phyloP scores from a whole-genome alignment of 2,329 filamentous ascomycete genomes.

The Aspergillus glaucus region DNA sequence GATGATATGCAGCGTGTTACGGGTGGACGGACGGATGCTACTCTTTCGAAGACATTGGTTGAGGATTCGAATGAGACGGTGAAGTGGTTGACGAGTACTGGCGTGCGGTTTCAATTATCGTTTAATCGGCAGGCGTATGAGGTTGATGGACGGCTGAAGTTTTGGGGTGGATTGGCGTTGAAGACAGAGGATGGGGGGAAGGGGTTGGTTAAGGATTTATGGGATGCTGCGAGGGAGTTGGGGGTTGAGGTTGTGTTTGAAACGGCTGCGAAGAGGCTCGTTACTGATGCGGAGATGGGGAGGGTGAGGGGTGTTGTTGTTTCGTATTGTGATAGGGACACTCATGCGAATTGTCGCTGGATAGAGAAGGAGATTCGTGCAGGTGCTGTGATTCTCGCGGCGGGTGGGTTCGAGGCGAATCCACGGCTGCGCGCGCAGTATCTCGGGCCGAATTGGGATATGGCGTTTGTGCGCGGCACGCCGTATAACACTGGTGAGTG shows the following conservation, averaged over 20 bases:
- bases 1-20: constrained; percentile 54
- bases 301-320: constrained; percentile 17
- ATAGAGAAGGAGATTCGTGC: neutral
- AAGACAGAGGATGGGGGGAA: constrained; percentile 56
- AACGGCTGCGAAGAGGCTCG: constrained; percentile 34
- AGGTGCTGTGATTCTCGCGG: constrained; percentile 29
- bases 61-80: constrained; percentile 46
- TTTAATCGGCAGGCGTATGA: constrained; percentile 63
- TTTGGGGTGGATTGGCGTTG: constrained; percentile 61
- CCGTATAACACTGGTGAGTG: constrained; percentile 59
- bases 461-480: constrained; percentile 57
- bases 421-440: constrained; percentile 50
- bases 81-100: constrained; percentile 51
- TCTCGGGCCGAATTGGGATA: constrained; percentile 57
- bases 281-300: constrained; percentile 13
- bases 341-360: constrained; percentile 9
- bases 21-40: constrained; percentile 46
- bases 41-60: constrained; percentile 46
- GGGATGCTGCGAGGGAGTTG: constrained; percentile 35
- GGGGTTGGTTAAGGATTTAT: constrained; percentile 49
- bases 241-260: constrained; percentile 45
- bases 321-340: constrained; percentile 6
- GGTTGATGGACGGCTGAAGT: constrained; percentile 55
- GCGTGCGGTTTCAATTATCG: constrained; percentile 53
- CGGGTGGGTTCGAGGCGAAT: constrained; percentile 60